Percentiles rank a stretch among this genome's conserved stretches.
phyloP scores from a whole-genome alignment of 306 rosid genomes.

The Trifolium pratense region DNA sequence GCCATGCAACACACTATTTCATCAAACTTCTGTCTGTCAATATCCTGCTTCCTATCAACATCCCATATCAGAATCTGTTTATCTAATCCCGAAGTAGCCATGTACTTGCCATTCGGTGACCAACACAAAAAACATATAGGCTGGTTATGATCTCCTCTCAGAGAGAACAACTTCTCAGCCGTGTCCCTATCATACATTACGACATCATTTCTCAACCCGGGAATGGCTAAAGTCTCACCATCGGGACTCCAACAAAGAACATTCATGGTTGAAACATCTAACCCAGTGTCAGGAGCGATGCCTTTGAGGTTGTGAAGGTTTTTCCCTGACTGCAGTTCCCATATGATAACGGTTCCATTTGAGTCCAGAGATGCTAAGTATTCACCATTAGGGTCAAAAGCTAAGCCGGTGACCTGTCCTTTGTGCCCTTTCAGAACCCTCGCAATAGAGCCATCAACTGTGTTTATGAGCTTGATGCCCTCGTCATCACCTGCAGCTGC shows the following conservation, averaged over 20 bases:
- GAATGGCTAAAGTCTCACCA: conserved; percentile 82
- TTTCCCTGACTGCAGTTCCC: conserved; percentile 88
- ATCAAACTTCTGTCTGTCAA: conserved; percentile 89
- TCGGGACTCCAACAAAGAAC: conserved; percentile 95
- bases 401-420: conserved; percentile 80
- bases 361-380: conserved; percentile 91
- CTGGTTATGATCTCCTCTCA: conserved; percentile 82
- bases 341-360: conserved; percentile 68
- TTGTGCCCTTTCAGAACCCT: conserved; percentile 92
- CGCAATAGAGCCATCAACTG: conserved; percentile 90
- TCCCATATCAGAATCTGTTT: conserved; percentile 96
- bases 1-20: conserved; percentile 82
- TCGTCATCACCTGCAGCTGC: conserved; percentile 99
- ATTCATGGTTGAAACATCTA: conserved; percentile 69
- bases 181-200: conserved; percentile 95
- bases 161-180: conserved; percentile 77
- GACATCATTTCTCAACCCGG: conserved; percentile 86
- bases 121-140: conserved; percentile 87
- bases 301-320: conserved; percentile 74
- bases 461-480: conserved; percentile 89
- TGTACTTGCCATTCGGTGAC: conserved; percentile 95
- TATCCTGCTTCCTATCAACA: conserved; percentile 77
- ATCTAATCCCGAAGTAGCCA: conserved; percentile 88
- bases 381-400: conserved; percentile 87
- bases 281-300: conserved; percentile 74